These are phyloP conservation scores for Saccharomyces hybrid DNA, from an alignment of 1,139 yeast species.

Conservation along the genomic window DNA sequence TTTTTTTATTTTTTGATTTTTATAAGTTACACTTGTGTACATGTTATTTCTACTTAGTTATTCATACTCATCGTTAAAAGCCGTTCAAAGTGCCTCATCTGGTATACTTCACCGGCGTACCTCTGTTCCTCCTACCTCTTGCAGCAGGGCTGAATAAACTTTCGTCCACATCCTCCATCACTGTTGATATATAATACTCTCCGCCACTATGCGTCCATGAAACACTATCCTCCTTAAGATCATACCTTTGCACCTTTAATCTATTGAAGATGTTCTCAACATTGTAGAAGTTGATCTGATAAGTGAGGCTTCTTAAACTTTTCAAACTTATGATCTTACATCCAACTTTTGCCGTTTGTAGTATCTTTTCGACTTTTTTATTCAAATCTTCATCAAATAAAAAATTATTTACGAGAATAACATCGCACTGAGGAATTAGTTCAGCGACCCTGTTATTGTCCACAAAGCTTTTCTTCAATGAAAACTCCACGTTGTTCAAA, in stretches of 20 bases:
- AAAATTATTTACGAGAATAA: slow-evolving; percentile 73
- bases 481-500: slow-evolving; percentile 49
- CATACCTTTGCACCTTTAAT: slow-evolving; percentile 55
- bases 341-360: slow-evolving; percentile 61
- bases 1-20: neutral
- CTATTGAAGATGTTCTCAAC: slow-evolving; percentile 58
- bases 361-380: slow-evolving; percentile 56
- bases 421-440: slow-evolving; percentile 56
- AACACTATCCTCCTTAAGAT: slow-evolving; percentile 64
- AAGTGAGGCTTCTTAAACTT: slow-evolving; percentile 50
- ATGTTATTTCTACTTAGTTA: neutral
- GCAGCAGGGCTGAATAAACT: slow-evolving; percentile 32
- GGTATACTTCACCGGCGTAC: slow-evolving; percentile 21
- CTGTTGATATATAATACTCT: slow-evolving; percentile 73
- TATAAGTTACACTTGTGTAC: slow-evolving; percentile 1
- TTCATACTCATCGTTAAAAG: neutral
- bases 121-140: slow-evolving; percentile 20
- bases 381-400: slow-evolving; percentile 71
- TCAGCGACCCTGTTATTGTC: slow-evolving; percentile 49
- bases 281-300: slow-evolving; percentile 46
- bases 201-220: slow-evolving; percentile 83
- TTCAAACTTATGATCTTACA: slow-evolving; percentile 72
- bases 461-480: slow-evolving; percentile 64
- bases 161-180: slow-evolving; percentile 40
- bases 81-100: slow-evolving; percentile 9